phyloP scores from a whole-genome alignment of 352 stramenopile species.

The Phytophthora pisi region DNA sequence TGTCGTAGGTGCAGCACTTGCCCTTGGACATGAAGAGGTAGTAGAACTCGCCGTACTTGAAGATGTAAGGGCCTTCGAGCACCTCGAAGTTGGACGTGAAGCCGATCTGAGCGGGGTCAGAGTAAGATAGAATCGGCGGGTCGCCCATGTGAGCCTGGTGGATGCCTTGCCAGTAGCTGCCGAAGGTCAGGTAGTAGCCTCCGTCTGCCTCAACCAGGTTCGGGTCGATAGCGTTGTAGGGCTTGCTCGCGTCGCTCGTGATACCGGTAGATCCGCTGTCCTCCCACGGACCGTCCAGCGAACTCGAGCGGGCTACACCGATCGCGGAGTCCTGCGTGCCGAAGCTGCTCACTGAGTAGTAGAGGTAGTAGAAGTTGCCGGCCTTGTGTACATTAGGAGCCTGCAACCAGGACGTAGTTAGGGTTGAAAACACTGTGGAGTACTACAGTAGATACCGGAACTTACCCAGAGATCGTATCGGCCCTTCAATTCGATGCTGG shows the following conservation, averaged over 20 bases:
- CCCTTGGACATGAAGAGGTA: conserved; percentile 60
- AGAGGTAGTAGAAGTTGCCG: conserved; percentile 59
- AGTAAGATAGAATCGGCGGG: conserved; percentile 21
- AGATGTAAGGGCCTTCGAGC: conserved; percentile 45
- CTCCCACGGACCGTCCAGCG: conserved; percentile 49
- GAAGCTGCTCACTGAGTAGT: conserved; percentile 62
- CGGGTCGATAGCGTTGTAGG: conserved; percentile 60
- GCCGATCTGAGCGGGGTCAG: conserved; percentile 23
- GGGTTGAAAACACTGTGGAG: too few relatives aligned
- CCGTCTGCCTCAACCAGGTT: conserved; percentile 38
- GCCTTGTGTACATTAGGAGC: conserved; percentile 48
- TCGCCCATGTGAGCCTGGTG: conserved; percentile 29
- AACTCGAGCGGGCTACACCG: conserved; percentile 43
- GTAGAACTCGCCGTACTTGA: conserved; percentile 44
- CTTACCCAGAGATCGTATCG: conserved; percentile 49
- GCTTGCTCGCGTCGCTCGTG: conserved; percentile 29
- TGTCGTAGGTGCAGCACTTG: conserved; percentile 46
- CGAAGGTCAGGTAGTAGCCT: conserved; percentile 46
- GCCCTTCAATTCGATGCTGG: conserved; percentile 48
- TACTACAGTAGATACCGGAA: not conserved
- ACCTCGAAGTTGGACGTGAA: conserved; percentile 42
- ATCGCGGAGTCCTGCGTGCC: conserved; percentile 50
- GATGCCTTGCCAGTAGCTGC: conserved; percentile 46
- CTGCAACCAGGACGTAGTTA: conserved; percentile 1
- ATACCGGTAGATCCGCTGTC: conserved; percentile 42